Base-by-base conservation (phyloP, 176 grass and related monocot species). In the Echinochloa phyllopogon region DNA sequence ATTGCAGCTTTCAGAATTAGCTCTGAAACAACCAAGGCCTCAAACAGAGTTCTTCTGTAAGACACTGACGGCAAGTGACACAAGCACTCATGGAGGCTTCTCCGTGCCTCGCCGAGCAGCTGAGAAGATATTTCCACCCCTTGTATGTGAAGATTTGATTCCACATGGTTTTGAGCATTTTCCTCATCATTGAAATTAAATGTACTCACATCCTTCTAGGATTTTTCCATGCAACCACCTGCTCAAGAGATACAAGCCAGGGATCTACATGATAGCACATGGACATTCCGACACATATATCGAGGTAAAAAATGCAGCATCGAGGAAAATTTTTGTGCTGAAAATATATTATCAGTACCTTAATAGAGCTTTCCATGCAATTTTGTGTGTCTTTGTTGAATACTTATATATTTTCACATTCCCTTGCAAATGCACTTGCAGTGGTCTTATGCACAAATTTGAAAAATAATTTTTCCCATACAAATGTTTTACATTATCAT, bases 41-140 rank as follows among this genome's bases (percentile, higher is more conserved):
- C 91, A 84, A 59, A 86, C 85, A 56, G 92, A 94, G 38, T 94
- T 94, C 70, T 94, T 94, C 76, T 94, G 92, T 60, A 94, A 94
- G 70, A 91, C 92, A 63, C 64, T 94, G 69, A 94, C 92, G 58
- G 92, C 92, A 62, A 94, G 92, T 33, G 92, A 94, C 55, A 94
- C 92, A 47, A 94, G 91, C 71, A 94, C 91, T 20, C 91, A 94
- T 65, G 91, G 91, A 63, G 91, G 91, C 61, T 94, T 94, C 71
- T 94, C 91, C 20, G 91, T 94, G 62, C 91, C 91, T 82, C 91
- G 91, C 17, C 75, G 91, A 65, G 48, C 91, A 21, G 91, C 91
- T 51, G 91, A 93, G 77, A 93, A 93, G 82, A 88, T 93, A 69
- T 93, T 93, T 36, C 91, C 88, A 24, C 80, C 91, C 12, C 85